These are phyloP conservation scores for Oenanthe sinensis DNA, from an alignment of 129 eudicot genomes.

Conservation along the genomic window DNA sequence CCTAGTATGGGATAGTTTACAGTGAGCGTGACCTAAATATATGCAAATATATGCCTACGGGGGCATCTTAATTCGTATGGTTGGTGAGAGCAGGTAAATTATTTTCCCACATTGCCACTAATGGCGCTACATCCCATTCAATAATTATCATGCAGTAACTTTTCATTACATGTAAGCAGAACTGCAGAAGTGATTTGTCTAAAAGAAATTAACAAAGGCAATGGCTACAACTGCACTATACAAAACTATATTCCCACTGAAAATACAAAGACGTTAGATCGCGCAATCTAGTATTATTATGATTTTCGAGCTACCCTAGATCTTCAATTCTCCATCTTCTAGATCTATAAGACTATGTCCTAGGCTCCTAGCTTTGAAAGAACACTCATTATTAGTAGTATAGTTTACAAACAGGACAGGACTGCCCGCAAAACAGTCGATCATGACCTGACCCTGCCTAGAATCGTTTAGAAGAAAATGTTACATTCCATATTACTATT, in stretches of 20 bases:
- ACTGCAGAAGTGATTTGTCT: neutral
- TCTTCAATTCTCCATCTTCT: neutral
- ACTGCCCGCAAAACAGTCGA: neutral
- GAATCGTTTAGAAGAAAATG: too few species aligned
- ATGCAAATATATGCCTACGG: neutral
- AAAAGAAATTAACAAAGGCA: neutral
- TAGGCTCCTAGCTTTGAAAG: neutral
- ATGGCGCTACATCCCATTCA: neutral
- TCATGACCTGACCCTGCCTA: too few species aligned
- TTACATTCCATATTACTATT: too few species aligned
- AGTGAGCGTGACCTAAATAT: too few species aligned
- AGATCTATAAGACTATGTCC: neutral
- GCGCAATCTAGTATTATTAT: too few species aligned
- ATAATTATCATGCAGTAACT: neutral
- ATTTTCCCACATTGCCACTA: neutral
- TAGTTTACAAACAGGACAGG: neutral
- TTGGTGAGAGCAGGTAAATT: slow-evolving; percentile 4
- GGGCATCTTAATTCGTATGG: neutral
- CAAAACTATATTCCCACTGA: too few species aligned
- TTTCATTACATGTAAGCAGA: neutral
- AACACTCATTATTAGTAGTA: neutral
- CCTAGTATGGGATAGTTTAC: too few species aligned
- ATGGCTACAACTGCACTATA: neutral
- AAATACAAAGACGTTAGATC: too few species aligned
- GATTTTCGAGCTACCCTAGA: neutral